Percentiles rank a stretch among this genome's conserved stretches.
Conservation (phyloP, 2,329 filamentous ascomycete species). For the Fusarium verrucosum region DNA sequence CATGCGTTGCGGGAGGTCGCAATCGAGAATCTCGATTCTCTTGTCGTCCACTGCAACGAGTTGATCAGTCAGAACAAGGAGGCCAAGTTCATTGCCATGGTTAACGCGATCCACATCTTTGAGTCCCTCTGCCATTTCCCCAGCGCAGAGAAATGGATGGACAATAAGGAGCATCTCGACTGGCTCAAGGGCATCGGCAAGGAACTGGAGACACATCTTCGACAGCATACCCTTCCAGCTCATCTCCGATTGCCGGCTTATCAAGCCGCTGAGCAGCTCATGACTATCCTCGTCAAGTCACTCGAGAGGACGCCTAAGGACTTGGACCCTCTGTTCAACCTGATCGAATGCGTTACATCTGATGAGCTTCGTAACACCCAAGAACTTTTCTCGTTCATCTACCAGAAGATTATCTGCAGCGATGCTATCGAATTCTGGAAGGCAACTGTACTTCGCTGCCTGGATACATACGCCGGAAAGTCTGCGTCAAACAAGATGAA, state of each 20-base stretch:
- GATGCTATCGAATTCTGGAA: conserved; percentile 88
- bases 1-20: conserved; percentile 78
- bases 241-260: conserved; percentile 83
- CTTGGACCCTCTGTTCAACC: conserved; percentile 82
- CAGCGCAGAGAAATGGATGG: conserved; percentile 75
- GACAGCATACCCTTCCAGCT: conserved; percentile 73
- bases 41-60: conserved; percentile 75
- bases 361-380: conserved; percentile 84
- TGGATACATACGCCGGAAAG: conserved; percentile 86
- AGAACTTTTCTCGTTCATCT: conserved; percentile 82
- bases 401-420: conserved; percentile 82
- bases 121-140: conserved; percentile 78
- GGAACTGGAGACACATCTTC: conserved; percentile 79
- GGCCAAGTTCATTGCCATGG: conserved; percentile 72
- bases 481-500: conserved; percentile 88
- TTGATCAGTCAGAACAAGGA: conserved; percentile 73
- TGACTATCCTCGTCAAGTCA: conserved; percentile 84
- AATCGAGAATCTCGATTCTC: conserved; percentile 74
- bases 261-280: conserved; percentile 88
- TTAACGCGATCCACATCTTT: conserved; percentile 89
- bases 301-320: conserved; percentile 78
- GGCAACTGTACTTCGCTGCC: conserved; percentile 80
- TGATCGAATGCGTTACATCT: conserved; percentile 84
- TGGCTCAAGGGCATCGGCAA: conserved; percentile 76
- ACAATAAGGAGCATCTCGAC: conserved; percentile 67